Evolutionary conservation across 192 early-diverging fungal genomes (phyloP).

Genomic region (Oehlia diaphana): DNA sequence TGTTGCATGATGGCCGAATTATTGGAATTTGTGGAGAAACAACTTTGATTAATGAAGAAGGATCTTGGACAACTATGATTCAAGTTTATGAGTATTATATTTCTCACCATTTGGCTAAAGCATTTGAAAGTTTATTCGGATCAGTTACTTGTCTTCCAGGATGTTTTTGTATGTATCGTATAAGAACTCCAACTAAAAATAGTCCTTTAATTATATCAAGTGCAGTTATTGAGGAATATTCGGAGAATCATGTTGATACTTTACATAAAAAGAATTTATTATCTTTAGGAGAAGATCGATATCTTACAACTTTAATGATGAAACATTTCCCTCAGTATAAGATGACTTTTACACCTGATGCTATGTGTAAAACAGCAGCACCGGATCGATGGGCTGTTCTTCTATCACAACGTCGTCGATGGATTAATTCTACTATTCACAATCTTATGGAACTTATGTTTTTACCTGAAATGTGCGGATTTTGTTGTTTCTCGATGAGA

Average conservation of each 20-base stretch:
- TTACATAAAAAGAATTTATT: constrained; percentile 98
- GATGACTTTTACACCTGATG: constrained; percentile 90
- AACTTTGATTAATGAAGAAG: constrained; percentile 84
- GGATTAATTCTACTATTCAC: constrained; percentile 99
- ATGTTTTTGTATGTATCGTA: constrained; percentile 86
- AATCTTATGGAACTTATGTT: constrained; percentile 89
- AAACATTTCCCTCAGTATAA: constrained; percentile 96
- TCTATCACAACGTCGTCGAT: constrained; percentile 92
- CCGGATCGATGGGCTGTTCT: constrained; percentile 90
- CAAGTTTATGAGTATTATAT: constrained; percentile 95
- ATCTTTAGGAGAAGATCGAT: constrained; percentile 95
- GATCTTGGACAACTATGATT: constrained; percentile 94
- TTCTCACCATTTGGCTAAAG: constrained; percentile 90
- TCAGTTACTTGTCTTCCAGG: constrained; percentile 82
- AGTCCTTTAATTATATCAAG: constrained; percentile 81
- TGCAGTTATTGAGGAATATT: constrained; percentile 82
- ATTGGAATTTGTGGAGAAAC: constrained; percentile 96
- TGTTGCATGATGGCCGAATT: constrained; percentile 76
- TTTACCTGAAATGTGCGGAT: constrained; percentile 88
- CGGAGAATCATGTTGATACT: constrained; percentile 90
- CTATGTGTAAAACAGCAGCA: constrained; percentile 85
- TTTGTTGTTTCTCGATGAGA: constrained; percentile 97
- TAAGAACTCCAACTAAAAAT: constrained; percentile 64
- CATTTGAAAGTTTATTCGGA: constrained; percentile 80
- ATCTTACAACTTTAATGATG: constrained; percentile 95